A percentile compares a stretch with the other conserved stretches of the same genome.
These are phyloP conservation scores for Leptodermis oblonga DNA, from an alignment of 257 asterid genomes.

Conservation along the genomic window DNA sequence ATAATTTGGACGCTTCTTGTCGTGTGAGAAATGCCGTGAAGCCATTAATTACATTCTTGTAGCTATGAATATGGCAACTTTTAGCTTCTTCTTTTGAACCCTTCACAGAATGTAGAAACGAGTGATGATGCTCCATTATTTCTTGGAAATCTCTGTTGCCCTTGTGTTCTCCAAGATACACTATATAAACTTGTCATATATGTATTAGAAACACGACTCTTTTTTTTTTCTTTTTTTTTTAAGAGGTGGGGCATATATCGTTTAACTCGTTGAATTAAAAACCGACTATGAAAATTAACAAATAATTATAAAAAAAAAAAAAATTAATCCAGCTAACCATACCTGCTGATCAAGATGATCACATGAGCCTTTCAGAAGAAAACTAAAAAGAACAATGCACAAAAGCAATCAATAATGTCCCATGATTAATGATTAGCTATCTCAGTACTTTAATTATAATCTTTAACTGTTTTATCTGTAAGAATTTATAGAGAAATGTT, in stretches of 20 bases:
- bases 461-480: not conserved
- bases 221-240: no score
- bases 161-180: slow-evolving; percentile 43
- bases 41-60: slow-evolving; percentile 45
- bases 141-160: slow-evolving; percentile 29
- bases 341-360: slow-evolving; percentile 1
- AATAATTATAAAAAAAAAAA: no score
- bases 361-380: not conserved
- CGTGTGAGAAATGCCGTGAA: slow-evolving; percentile 51
- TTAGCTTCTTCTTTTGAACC: slow-evolving; percentile 37
- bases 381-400: not conserved
- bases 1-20: slow-evolving; percentile 37
- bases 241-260: no score
- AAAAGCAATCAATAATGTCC: not conserved
- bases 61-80: slow-evolving; percentile 38
- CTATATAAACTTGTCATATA: slow-evolving; percentile 31
- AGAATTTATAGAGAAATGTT: not conserved
- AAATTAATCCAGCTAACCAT: no score
- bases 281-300: no score
- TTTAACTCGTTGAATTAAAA: no score
- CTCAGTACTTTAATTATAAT: no score
- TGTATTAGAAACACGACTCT: no score
- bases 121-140: slow-evolving; percentile 32
- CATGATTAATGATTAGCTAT: no score
- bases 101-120: slow-evolving; percentile 33